Conservation (phyloP, 768 basidiomycete genomes). For the Russula brevipes region DNA sequence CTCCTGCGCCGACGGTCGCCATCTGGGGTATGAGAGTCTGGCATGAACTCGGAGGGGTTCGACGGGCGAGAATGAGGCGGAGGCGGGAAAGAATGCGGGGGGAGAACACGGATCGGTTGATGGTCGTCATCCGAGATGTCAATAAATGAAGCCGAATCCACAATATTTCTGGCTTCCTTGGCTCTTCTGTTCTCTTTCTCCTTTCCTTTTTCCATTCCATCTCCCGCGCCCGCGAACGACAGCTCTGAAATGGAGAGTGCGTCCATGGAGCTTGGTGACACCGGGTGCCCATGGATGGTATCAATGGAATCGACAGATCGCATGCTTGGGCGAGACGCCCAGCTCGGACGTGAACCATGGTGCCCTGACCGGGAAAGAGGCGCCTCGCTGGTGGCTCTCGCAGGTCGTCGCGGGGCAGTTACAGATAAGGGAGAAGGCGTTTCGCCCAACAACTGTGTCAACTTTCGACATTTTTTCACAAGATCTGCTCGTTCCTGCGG, state of each 20-base stretch:
- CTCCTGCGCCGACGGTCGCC: slow-evolving; percentile 63
- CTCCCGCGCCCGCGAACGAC: slow-evolving; percentile 8
- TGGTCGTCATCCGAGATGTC: slow-evolving; percentile 65
- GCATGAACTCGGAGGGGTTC: slow-evolving; percentile 40
- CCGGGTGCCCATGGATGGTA: slow-evolving; percentile 48
- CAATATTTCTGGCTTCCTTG: slow-evolving; percentile 16
- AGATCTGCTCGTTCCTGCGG: slow-evolving; percentile 65
- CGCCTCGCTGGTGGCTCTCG: neutral
- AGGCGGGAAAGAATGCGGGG: slow-evolving; percentile 1
- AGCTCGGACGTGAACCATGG: neutral
- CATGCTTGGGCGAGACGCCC: neutral
- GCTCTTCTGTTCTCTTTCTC: neutral
- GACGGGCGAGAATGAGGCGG: slow-evolving; percentile 40
- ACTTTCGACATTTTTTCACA: slow-evolving; percentile 67
- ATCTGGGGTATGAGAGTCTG: slow-evolving; percentile 43
- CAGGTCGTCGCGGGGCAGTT: slow-evolving; percentile 11
- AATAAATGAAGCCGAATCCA: slow-evolving; percentile 45
- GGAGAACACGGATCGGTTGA: slow-evolving; percentile 24
- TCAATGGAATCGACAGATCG: slow-evolving; percentile 4
- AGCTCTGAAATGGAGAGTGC: slow-evolving; percentile 27
- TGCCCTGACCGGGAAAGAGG: slow-evolving; percentile 1
- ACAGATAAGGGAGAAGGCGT: slow-evolving; percentile 37
- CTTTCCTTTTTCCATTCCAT: slow-evolving; percentile 7
- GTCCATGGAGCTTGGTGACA: slow-evolving; percentile 47
- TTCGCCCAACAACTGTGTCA: slow-evolving; percentile 75